Conservation (phyloP, 225 moss, liverwort and hornwort species). For the Ulota crispa region DNA sequence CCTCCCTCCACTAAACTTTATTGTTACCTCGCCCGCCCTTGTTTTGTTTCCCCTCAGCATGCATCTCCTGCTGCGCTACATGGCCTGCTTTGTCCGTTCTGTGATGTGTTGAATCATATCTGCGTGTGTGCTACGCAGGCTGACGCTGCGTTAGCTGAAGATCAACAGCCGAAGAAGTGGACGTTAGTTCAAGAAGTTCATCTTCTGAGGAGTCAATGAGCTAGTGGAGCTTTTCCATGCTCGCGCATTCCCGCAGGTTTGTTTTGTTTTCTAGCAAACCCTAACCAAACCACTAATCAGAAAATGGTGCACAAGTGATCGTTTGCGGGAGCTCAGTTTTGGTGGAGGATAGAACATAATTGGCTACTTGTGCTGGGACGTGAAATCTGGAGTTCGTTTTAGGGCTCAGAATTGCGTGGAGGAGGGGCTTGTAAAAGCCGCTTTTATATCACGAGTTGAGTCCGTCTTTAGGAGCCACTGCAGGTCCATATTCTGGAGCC, state of each 20-base stretch:
- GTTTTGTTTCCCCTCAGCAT: background rate
- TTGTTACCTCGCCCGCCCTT: background rate
- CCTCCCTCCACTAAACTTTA: no score
- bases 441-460: no score
- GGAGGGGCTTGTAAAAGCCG: no score
- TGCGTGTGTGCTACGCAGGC: constrained; percentile 29
- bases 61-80: background rate
- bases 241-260: constrained; percentile 63
- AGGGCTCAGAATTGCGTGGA: no score
- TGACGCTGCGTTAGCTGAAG: constrained; percentile 45
- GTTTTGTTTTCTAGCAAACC: background rate
- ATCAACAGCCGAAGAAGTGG: constrained; percentile 72
- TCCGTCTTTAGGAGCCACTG: no score
- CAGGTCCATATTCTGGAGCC: no score
- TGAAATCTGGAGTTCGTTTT: no score
- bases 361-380: no score
- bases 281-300: background rate
- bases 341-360: background rate
- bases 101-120: background rate
- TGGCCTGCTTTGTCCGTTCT: background rate
- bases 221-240: constrained; percentile 61
- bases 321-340: background rate
- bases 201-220: constrained; percentile 61
- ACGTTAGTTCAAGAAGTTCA: constrained; percentile 67
- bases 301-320: no score